Percentiles rank a stretch among this genome's conserved stretches.
phyloP scores from a whole-genome alignment of 768 basidiomycete genomes.

The Podaxis pistillaris region DNA sequence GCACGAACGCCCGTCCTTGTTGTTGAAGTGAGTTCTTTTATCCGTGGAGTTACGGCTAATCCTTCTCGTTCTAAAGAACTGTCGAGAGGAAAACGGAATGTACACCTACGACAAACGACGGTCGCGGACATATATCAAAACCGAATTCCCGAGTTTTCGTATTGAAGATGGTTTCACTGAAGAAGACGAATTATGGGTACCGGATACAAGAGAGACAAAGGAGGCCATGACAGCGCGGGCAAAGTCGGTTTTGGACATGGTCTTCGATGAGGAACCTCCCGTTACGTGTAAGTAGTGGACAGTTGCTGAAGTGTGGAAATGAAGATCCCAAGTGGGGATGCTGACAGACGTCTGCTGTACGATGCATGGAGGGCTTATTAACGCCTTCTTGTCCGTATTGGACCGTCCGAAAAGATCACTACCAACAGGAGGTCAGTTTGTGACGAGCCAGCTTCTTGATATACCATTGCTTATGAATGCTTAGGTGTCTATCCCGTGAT shows the following conservation, averaged over 20 bases:
- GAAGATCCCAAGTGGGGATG: background rate
- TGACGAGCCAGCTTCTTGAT: background rate
- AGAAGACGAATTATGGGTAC: conserved; percentile 59
- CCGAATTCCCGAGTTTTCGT: conserved; percentile 47
- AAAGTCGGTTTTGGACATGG: conserved; percentile 46
- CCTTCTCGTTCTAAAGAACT: conserved; percentile 41
- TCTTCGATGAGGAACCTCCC: conserved; percentile 45
- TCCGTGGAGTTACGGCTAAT: background rate
- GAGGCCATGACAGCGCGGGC: conserved; percentile 48
- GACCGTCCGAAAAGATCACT: conserved; percentile 44
- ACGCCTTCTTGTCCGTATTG: conserved; percentile 48
- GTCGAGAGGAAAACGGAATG: conserved; percentile 63
- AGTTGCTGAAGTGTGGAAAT: background rate
- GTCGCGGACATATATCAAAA: conserved; percentile 44
- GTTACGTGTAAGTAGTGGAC: conserved; percentile 42
- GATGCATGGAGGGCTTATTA: conserved; percentile 62
- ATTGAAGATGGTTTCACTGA: conserved; percentile 63
- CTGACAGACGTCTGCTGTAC: conserved; percentile 62
- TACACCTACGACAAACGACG: conserved; percentile 73
- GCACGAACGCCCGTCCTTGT: conserved; percentile 35
- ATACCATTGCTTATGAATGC: background rate
- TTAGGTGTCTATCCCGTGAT: conserved; percentile 9
- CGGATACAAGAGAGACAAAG: conserved; percentile 52
- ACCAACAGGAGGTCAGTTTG: conserved; percentile 60
- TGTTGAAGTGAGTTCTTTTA: conserved; percentile 46